Percentiles rank a stretch among this genome's conserved stretches.
These are phyloP conservation scores for Chaetomium tenue DNA, from an alignment of 495 filamentous ascomycete species.

Conservation along the genomic window DNA sequence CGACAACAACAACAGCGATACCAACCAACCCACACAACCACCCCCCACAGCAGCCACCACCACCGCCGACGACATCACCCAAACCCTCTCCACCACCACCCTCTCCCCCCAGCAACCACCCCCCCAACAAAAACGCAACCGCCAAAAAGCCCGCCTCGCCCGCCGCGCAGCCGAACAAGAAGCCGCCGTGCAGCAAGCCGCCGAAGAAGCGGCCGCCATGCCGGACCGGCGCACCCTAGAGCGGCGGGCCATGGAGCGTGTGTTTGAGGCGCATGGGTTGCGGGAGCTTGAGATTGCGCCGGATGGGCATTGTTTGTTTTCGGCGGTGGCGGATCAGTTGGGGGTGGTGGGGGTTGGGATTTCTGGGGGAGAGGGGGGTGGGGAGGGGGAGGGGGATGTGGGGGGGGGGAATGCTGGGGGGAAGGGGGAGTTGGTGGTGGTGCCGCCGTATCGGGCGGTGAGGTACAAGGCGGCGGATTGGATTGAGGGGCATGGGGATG, in stretches of 20 bases:
- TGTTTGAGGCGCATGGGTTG: constrained; percentile 61
- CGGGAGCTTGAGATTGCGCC: constrained; percentile 77
- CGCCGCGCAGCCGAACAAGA: constrained; percentile 81
- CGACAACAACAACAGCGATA: constrained; percentile 21
- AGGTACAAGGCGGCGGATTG: constrained; percentile 57
- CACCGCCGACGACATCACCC: constrained; percentile 19
- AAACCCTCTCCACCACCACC: constrained; percentile 27
- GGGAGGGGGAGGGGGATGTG: constrained; percentile 26
- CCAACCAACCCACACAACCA: constrained; percentile 16
- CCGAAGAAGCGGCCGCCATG: constrained; percentile 69
- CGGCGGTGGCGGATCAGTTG: constrained; percentile 85
- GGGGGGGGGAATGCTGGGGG: too few relatives aligned
- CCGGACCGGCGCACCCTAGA: constrained; percentile 74
- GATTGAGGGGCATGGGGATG: constrained; percentile 51
- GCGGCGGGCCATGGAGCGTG: constrained; percentile 61
- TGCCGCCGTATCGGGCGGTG: constrained; percentile 51
- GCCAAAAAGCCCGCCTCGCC: constrained; percentile 87
- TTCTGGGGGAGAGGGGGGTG: constrained; percentile 16
- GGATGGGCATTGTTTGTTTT: constrained; percentile 96
- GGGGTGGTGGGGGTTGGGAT: constrained; percentile 41
- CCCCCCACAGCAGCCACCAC: background rate
- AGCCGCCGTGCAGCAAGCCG: constrained; percentile 62
- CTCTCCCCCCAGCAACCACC: constrained; percentile 19
- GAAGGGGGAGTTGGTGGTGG: background rate
- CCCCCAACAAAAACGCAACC: constrained; percentile 65